Conservation (phyloP, 495 filamentous ascomycete species). For the Podospora pseudoanserina region DNA sequence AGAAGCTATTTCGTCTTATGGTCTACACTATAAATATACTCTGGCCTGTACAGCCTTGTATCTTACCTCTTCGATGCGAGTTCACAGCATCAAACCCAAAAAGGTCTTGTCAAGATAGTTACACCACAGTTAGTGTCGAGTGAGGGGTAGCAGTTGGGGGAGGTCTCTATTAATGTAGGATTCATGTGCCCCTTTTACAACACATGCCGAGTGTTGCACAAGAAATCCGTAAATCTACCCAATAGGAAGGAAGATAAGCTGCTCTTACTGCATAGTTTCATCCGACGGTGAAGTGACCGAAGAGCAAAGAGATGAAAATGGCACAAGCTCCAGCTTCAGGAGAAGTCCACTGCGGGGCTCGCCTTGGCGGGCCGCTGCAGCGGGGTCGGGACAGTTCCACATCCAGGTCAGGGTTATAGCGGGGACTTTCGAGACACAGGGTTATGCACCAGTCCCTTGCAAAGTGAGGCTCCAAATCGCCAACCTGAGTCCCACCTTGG, state of each 20-base stretch:
- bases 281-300: background rate
- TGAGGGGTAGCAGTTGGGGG: background rate
- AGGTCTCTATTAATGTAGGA: background rate
- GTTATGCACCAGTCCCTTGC: background rate
- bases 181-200: background rate
- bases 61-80: background rate
- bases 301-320: background rate
- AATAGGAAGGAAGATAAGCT: background rate
- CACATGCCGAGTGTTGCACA: background rate
- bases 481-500: constrained; percentile 11
- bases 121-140: background rate
- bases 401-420: background rate
- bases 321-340: background rate
- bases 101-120: background rate
- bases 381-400: constrained; percentile 5
- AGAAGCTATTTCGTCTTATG: background rate
- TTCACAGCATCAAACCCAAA: background rate
- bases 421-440: background rate
- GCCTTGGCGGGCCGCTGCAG: constrained; percentile 2
- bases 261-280: background rate
- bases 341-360: constrained; percentile 4
- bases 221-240: background rate
- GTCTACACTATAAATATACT: too few species aligned
- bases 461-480: constrained; percentile 14
- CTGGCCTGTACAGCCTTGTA: background rate